Evolutionary conservation across 768 basidiomycete genomes (phyloP), one percentile per base, ranked within the genome.

Genomic region (Lactarius vividus): DNA sequence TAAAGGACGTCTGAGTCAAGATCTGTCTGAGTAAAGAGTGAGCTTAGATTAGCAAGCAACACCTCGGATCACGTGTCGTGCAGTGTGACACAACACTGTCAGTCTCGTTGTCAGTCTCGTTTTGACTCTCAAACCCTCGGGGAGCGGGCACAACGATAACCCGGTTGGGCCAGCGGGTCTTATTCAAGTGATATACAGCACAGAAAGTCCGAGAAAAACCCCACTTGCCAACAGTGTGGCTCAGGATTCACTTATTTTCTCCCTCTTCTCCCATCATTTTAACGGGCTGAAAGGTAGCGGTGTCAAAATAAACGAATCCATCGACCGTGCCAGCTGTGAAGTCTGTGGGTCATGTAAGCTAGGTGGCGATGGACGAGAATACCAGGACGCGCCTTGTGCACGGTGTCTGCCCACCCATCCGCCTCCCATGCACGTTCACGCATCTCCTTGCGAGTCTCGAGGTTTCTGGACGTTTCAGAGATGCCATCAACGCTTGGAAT

Each of bases 341-440:
- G 97, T 99, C 94, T 98, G 76, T n/a, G 26, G 5, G 55, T 11
- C 5, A 37, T 3, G 20, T 52, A 26, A 64, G 57, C 11, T 20
- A 11, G 42, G 28, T 23, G 37, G 33, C 28, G 40, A 60, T 5
- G 26, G 10, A 39, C 6, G 15, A 23, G 26, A 13, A 26, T 63
- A 28, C 13, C 8, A 60, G 20, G 33, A 58, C 81, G 69, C 70
- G 88, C 95, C 88, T 96, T 94, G 67, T 88, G 87, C 39, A 96
- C 94, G 0, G 94, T 96, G 76, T 92, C 92, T 53, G 91, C 90
- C 96, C 96, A 99, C 5, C 94, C 94, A 67, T 96, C 93, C 70
- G 94, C 82, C 72, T 92, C 85, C 96, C 96, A 99, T 28, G 95
- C 94, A 75, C 88, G 85, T 76, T 96, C 92, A 49, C 96, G 84